Percentiles rank a stretch among this genome's conserved stretches.
Conservation (phyloP, 2,329 filamentous ascomycete genomes). For the Colletotrichum sp. region DNA sequence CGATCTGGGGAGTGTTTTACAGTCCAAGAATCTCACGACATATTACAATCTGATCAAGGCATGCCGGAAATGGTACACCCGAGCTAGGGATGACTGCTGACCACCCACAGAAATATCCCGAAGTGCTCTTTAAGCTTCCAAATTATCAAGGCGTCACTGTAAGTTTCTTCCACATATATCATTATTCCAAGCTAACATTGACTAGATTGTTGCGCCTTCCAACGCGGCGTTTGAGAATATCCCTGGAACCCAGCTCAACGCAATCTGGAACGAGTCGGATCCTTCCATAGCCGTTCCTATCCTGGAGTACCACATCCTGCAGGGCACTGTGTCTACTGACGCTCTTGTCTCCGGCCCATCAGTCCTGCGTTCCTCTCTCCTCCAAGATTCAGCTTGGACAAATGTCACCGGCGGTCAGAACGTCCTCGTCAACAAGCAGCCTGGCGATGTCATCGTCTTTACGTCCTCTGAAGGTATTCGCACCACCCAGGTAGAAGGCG, state of each 20-base stretch:
- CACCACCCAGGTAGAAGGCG: slow-evolving; percentile 43
- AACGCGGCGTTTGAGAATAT: slow-evolving; percentile 63
- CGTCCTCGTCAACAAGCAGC: slow-evolving; percentile 50
- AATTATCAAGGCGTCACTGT: slow-evolving; percentile 50
- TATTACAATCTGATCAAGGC: slow-evolving; percentile 51
- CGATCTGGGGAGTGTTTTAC: slow-evolving; percentile 45
- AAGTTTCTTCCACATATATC: slow-evolving; percentile 18
- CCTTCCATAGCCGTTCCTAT: slow-evolving; percentile 51
- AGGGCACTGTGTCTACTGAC: slow-evolving; percentile 49
- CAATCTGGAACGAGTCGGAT: slow-evolving; percentile 50
- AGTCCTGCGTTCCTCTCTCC: slow-evolving; percentile 47
- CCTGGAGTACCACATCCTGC: slow-evolving; percentile 67
- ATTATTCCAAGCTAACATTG: background rate
- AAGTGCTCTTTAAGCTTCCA: slow-evolving; percentile 48
- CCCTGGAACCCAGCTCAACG: slow-evolving; percentile 53
- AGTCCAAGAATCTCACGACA: slow-evolving; percentile 45
- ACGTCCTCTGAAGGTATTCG: slow-evolving; percentile 45
- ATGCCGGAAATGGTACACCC: background rate
- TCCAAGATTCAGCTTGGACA: slow-evolving; percentile 45
- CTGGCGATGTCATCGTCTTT: slow-evolving; percentile 43
- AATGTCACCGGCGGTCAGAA: slow-evolving; percentile 57
- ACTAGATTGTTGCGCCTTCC: slow-evolving; percentile 59
- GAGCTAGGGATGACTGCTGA: background rate
- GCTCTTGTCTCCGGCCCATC: slow-evolving; percentile 40
- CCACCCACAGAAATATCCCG: slow-evolving; percentile 47